phyloP scores from a whole-genome alignment of 2,329 filamentous ascomycete genomes.

The Nakataea oryzae region DNA sequence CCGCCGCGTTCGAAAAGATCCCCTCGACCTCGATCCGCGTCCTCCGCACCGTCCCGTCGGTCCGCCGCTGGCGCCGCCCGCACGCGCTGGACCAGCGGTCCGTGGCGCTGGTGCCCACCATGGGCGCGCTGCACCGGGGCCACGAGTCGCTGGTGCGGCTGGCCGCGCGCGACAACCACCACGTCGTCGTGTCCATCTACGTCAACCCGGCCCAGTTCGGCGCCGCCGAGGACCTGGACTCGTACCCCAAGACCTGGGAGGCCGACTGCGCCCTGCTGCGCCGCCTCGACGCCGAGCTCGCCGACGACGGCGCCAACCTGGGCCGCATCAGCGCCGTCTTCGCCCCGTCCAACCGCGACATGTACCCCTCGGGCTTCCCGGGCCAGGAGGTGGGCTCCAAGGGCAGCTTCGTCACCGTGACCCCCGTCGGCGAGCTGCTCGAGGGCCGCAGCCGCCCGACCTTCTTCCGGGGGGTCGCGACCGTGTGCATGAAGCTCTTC shows the following conservation, averaged over 20 bases:
- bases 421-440: slow-evolving; percentile 68
- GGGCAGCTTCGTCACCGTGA: slow-evolving; percentile 87
- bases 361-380: slow-evolving; percentile 78
- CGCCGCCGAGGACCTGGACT: slow-evolving; percentile 72
- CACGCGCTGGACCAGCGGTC: slow-evolving; percentile 57
- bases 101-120: slow-evolving; percentile 87
- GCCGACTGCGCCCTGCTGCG: slow-evolving; percentile 59
- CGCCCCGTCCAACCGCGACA: slow-evolving; percentile 67
- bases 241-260: slow-evolving; percentile 86
- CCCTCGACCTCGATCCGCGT: slow-evolving; percentile 53
- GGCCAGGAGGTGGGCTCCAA: slow-evolving; percentile 63
- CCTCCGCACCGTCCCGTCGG: slow-evolving; percentile 61
- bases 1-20: slow-evolving; percentile 29
- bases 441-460: slow-evolving; percentile 83
- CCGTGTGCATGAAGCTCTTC: slow-evolving; percentile 90
- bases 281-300: slow-evolving; percentile 61
- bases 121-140: slow-evolving; percentile 92
- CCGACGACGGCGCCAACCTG: slow-evolving; percentile 42
- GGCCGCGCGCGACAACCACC: slow-evolving; percentile 73
- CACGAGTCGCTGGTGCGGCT: slow-evolving; percentile 78
- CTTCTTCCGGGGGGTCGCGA: slow-evolving; percentile 94
- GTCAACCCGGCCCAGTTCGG: slow-evolving; percentile 98
- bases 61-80: slow-evolving; percentile 60
- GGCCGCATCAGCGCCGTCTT: slow-evolving; percentile 77
- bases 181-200: slow-evolving; percentile 86